Evolutionary conservation across 2,329 filamentous ascomycete genomes (phyloP).

Genomic region (Botryosphaeria agaves): DNA sequence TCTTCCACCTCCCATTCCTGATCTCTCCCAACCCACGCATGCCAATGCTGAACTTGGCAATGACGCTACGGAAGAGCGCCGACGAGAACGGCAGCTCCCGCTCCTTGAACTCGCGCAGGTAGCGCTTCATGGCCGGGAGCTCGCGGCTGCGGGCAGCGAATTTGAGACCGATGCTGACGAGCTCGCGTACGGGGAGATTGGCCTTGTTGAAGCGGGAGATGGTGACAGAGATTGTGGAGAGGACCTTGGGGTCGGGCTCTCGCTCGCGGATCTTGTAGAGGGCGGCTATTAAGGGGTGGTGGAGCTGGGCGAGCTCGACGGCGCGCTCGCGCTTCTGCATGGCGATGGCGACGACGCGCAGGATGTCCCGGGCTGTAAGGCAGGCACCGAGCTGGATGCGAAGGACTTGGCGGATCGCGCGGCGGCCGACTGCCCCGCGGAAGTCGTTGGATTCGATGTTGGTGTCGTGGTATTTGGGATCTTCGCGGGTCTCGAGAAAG

Average conservation of each 20-base stretch:
- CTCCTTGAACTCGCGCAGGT: slow-evolving; percentile 9
- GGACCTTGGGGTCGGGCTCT: slow-evolving; percentile 12
- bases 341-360: slow-evolving; percentile 13
- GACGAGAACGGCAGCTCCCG: slow-evolving; percentile 6
- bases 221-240: slow-evolving; percentile 10
- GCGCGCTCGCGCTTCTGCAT: slow-evolving; percentile 8
- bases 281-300: slow-evolving; percentile 12
- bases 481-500: no score
- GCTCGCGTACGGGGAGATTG: slow-evolving; percentile 7
- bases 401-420: slow-evolving; percentile 9
- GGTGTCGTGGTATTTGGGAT: no score
- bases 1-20: slow-evolving; percentile 17
- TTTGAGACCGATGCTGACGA: slow-evolving; percentile 13
- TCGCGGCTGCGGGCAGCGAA: slow-evolving; percentile 15
- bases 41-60: slow-evolving; percentile 20
- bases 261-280: slow-evolving; percentile 14
- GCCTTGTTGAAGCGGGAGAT: slow-evolving; percentile 10
- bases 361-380: slow-evolving; percentile 11
- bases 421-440: slow-evolving; percentile 3
- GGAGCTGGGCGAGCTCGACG: slow-evolving; percentile 7
- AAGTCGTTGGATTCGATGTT: no score
- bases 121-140: slow-evolving; percentile 14
- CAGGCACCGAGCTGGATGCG: slow-evolving; percentile 13
- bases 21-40: slow-evolving; percentile 17
- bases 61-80: slow-evolving; percentile 14